Evolutionary conservation across 2,329 filamentous ascomycete species (phyloP), one percentile per base, ranked within the genome.

Genomic region (Phaeosphaeria sp.): DNA sequence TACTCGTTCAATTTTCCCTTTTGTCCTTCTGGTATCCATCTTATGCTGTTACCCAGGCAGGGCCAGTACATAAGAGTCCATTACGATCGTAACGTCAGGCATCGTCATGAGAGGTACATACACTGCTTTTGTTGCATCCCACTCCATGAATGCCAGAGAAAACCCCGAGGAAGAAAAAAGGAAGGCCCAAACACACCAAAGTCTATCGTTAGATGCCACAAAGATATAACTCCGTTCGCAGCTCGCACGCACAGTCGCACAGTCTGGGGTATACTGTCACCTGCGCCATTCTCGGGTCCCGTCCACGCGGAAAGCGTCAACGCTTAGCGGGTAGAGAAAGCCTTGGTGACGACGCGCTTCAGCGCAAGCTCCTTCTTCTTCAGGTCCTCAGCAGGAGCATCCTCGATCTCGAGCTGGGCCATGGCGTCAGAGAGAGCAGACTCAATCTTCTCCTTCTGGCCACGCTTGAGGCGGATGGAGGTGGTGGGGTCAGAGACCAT

Each of bases 351-450:
- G 72, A 96, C 88, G 77, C 95, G 88, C 92, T 98, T 99, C 67
- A 99, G 88, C 61, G 93, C 93, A 69, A 99, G 86, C 87, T 99
- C 95, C 90, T 97, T 96, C 92, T 98, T 98, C 92, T 96, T 98
- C 73, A 99, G 86, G 79, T 99, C 95, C 73, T 99, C 96, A 61
- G 93, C 91, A 63, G 84, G 83, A 56, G 92, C 91, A 72, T 99
- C 96, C 82, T 94, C 91, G 77, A 99, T 84, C 89, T 99, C 95
- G 66, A 99, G 91, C 83, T 96, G 91, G 66, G 88, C 91, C 95
- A 99, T 98, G 73, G 95, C 95, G 75, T 99, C 95, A 81, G 90
- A 94, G 73, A 99, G 91, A 71, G 93, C 91, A 78, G 91, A 89
- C 89, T 99, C 95, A 69, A 99, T 97, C 91, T 97, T 98, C 84